Evolutionary conservation across 2,329 filamentous ascomycete species (phyloP), one percentile per base, ranked within the genome.

Genomic region (Fusarium marasasianum): DNA sequence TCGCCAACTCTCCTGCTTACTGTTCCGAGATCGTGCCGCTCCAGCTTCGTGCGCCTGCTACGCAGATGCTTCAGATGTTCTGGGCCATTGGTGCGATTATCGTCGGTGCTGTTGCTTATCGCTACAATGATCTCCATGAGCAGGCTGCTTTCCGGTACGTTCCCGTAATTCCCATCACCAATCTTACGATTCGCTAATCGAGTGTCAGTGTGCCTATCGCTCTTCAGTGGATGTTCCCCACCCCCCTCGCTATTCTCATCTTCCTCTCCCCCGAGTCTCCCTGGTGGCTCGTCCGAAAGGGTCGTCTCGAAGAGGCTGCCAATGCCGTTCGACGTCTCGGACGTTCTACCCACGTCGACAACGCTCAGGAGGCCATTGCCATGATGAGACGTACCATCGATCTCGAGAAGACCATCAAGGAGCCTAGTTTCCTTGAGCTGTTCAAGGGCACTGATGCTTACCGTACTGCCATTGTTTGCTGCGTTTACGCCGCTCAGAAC

Each of bases 31-130:
- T 91, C 56, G 88, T 90, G 17, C 89, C 89, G 2, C 83, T 91
- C 43, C 81, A 82, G 74, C 82, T 91, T 48, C 83, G 89, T 79
- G 89, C 86, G 64, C 86, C 88, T 48, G 85, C 84, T 20, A 91
- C 89, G 5, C 87, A 88, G 76, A 91, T 88, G 82, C 75, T 91
- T 79, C 89, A 91, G 78, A 91, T 91, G 89, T 88, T 88, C 82
- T 91, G 89, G 89, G 87, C 88, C 8, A 88, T 91, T 73, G 89
- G 89, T 20, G 81, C 83, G 26, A 91, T 91, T 77, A 89, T 91
- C 47, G 89, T 91, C 41, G 86, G 84, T 31, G 89, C 80, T 51
- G 85, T 88, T 61, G 87, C 87, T 26, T 90, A 87, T 76, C 77
- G 80, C 59, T 90, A 87, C 83, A 86, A 89, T 31, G 53, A 50